Evolutionary conservation across 2,329 filamentous ascomycete genomes (phyloP), one percentile per base, ranked within the genome.

Genomic region (Pseudocercospora macadamiae): DNA sequence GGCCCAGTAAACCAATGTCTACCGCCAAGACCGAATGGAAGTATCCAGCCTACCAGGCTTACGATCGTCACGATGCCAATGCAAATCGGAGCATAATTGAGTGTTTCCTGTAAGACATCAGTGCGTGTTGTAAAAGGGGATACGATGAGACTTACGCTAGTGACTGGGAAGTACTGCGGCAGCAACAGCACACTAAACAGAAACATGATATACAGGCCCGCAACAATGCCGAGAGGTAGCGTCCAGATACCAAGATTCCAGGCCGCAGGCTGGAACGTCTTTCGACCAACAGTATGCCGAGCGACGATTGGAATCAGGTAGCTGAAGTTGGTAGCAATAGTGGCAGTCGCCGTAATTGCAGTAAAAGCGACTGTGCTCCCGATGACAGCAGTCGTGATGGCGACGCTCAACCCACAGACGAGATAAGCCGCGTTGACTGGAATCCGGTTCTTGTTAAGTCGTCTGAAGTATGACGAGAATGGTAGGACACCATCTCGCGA

Each of bases 1-100:
- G 75, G 74, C 0, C 75, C 75, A 21, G 64, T 63, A 56, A 76
- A 77, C 75, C 75, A 77, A 55, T 73, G 18, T 53, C 60, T 67
- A 1, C 70, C 75, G 5, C 75, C 74, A 7, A 70, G 66, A 3
- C 71, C 70, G 25, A 61, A 61, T 1, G 74, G 75, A 8, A 75
- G 58, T 10, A 74, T 56, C 75, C 75, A 76, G 0, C 75, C 74
- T 2, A 66, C 65, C 26, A 76, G 51, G 51, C 68, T 71, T 61
- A 76, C 66, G 30, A 75, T 55, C 23, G 68, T 72, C 28, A 77
- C 69, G 23, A 71, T 74, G 0, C 71, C 73, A 56, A 77, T 75
- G 57, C 71, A 73, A 21, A 77, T 73, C 0, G 74, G 74, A 1
- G 74, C 73, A 64, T 77, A 76, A 53, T 77, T 77, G 19, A 77